Percentiles rank a stretch among this genome's conserved stretches.
phyloP scores from a whole-genome alignment of 345 rosid genomes.

The Aethionema arabicum region DNA sequence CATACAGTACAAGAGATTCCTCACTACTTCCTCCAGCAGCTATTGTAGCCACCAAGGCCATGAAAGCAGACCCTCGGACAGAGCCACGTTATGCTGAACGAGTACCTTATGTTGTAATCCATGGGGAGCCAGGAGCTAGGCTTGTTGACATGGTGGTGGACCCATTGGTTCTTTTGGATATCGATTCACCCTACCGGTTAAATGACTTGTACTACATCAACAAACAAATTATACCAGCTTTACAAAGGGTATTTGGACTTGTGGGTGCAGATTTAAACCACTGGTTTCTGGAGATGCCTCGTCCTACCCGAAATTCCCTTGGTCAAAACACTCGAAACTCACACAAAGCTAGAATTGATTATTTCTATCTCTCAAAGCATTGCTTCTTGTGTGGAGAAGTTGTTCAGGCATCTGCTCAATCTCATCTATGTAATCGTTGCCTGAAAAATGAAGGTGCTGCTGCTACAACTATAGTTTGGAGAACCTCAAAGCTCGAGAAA shows the following conservation, averaged over 20 bases:
- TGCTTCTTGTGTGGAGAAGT: conserved; percentile 85
- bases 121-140: conserved; percentile 91
- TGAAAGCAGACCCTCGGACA: conserved; percentile 86
- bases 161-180: conserved; percentile 74
- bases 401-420: conserved; percentile 65
- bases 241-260: conserved; percentile 87
- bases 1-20: conserved; percentile 62
- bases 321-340: conserved; percentile 57
- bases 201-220: conserved; percentile 85
- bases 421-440: conserved; percentile 70
- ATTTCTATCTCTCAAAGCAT: conserved; percentile 81
- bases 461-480: conserved; percentile 64
- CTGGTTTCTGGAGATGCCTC: conserved; percentile 93
- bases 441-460: conserved; percentile 48
- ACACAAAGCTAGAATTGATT: conserved; percentile 69
- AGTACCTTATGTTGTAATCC: conserved; percentile 88
- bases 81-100: conserved; percentile 89
- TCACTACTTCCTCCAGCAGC: conserved; percentile 91
- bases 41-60: conserved; percentile 82
- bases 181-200: conserved; percentile 72
- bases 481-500: conserved; percentile 76
- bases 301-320: conserved; percentile 60
- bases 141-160: conserved; percentile 95
- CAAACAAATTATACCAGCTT: conserved; percentile 92
- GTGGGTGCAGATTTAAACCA: conserved; percentile 74